Percentiles rank a stretch among this genome's conserved stretches.
Conservation (phyloP, 164 flowering plant genomes). For the Berberis vulgaris region DNA sequence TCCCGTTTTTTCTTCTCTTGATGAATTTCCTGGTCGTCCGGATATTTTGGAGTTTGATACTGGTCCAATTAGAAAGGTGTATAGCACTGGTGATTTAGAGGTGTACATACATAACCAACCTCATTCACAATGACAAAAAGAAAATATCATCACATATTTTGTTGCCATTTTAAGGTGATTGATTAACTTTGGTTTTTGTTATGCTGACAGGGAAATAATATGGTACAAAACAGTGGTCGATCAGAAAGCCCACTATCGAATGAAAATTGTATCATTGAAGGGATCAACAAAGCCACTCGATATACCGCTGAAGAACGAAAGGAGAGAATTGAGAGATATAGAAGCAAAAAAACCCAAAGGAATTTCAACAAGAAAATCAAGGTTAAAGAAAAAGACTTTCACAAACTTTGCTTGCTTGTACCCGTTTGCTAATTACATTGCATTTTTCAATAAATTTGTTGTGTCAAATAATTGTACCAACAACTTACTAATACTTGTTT, state of each 20-base stretch:
- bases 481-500: background rate
- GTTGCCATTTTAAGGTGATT: background rate
- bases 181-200: too few species aligned
- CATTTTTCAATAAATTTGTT: too few species aligned
- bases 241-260: constrained; percentile 45
- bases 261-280: constrained; percentile 45
- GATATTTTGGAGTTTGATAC: constrained; percentile 29
- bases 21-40: constrained; percentile 2
- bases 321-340: constrained; percentile 70
- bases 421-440: too few species aligned
- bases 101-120: constrained; percentile 11
- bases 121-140: too few species aligned
- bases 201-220: constrained; percentile 16
- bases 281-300: constrained; percentile 45
- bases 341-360: constrained; percentile 64
- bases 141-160: too few species aligned
- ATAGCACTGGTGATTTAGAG: constrained; percentile 70
- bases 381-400: constrained; percentile 24
- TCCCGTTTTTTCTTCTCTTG: constrained; percentile 14
- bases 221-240: constrained; percentile 22
- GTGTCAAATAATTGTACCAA: too few species aligned
- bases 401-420: too few species aligned
- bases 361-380: constrained; percentile 84
- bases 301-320: constrained; percentile 77
- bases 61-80: constrained; percentile 43